phyloP scores from a whole-genome alignment of 2,329 filamentous ascomycete genomes.

The Cladobotryum mycophilum region DNA sequence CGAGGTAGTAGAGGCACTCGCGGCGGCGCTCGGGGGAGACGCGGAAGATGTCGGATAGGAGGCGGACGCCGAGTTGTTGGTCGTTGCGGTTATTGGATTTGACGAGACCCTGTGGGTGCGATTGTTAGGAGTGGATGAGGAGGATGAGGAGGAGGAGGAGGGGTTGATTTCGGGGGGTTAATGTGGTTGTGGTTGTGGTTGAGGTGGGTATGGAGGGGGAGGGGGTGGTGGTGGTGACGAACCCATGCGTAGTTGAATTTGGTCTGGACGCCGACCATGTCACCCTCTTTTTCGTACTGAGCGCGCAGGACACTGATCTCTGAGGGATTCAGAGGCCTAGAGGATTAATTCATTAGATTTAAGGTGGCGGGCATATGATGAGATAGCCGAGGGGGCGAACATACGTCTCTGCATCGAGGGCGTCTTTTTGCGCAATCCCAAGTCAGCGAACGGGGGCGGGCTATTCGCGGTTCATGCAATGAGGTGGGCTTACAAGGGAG shows the following conservation, averaged over 20 bases:
- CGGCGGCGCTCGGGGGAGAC: slow-evolving; percentile 84
- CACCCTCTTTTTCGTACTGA: slow-evolving; percentile 96
- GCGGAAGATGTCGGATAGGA: slow-evolving; percentile 95
- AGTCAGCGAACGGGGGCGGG: neutral
- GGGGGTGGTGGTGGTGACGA: slow-evolving; percentile 25
- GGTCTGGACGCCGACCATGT: slow-evolving; percentile 93
- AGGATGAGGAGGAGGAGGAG: neutral
- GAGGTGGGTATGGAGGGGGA: neutral
- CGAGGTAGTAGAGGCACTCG: slow-evolving; percentile 97
- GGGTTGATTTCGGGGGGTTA: neutral
- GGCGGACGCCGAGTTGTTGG: slow-evolving; percentile 88
- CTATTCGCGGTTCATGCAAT: neutral
- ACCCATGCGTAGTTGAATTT: slow-evolving; percentile 99
- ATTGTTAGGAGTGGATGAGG: slow-evolving; percentile 10
- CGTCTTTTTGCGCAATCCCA: slow-evolving; percentile 53
- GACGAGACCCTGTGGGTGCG: slow-evolving; percentile 67
- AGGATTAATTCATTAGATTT: neutral
- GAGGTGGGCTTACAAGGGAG: slow-evolving; percentile 39
- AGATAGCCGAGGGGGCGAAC: slow-evolving; percentile 19
- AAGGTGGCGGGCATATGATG: no score
- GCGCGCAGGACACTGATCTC: slow-evolving; percentile 88
- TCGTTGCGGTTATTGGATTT: slow-evolving; percentile 81
- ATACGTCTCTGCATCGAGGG: slow-evolving; percentile 93
- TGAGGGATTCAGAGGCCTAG: slow-evolving; percentile 77
- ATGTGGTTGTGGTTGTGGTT: no score